Conservation (phyloP, 331 rosid species). For the Arachis monticola region DNA sequence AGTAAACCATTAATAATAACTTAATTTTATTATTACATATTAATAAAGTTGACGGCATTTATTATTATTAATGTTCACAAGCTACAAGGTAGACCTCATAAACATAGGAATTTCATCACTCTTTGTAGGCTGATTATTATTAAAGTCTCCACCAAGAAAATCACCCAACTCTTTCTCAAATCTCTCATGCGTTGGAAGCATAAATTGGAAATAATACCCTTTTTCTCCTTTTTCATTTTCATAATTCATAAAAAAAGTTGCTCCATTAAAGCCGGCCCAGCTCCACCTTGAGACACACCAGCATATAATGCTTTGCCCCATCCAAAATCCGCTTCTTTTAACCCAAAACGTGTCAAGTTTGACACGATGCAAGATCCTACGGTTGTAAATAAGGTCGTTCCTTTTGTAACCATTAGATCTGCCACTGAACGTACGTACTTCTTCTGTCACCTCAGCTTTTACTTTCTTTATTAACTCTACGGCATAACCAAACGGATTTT, state of each 20-base stretch:
- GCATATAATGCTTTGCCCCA: slow-evolving; percentile 38
- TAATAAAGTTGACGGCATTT: too few relatives aligned
- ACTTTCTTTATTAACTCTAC: slow-evolving; percentile 25
- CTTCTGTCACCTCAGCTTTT: slow-evolving; percentile 14
- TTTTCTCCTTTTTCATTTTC: slow-evolving; percentile 33
- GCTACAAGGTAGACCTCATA: too few relatives aligned
- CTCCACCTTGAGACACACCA: slow-evolving; percentile 20
- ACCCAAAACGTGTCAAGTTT: not conserved
- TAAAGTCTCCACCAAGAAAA: not conserved
- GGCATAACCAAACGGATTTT: slow-evolving; percentile 2
- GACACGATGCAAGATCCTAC: not conserved
- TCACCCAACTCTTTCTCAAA: slow-evolving; percentile 30
- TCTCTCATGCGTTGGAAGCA: slow-evolving; percentile 25
- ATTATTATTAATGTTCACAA: too few relatives aligned
- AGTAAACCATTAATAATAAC: too few relatives aligned
- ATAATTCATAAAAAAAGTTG: not conserved
- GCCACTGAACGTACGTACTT: slow-evolving; percentile 17
- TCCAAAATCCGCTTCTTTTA: slow-evolving; percentile 29
- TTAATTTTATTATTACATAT: too few relatives aligned
- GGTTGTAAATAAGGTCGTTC: not conserved
- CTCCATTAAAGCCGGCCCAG: not conserved
- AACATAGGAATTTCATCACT: too few relatives aligned
- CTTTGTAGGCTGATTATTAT: too few relatives aligned
- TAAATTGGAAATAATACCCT: not conserved
- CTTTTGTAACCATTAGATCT: slow-evolving; percentile 25